A percentile compares a stretch with the other conserved stretches of the same genome.
These are phyloP conservation scores for Pisolithus microcarpus DNA, from an alignment of 768 basidiomycete species.

Conservation along the genomic window DNA sequence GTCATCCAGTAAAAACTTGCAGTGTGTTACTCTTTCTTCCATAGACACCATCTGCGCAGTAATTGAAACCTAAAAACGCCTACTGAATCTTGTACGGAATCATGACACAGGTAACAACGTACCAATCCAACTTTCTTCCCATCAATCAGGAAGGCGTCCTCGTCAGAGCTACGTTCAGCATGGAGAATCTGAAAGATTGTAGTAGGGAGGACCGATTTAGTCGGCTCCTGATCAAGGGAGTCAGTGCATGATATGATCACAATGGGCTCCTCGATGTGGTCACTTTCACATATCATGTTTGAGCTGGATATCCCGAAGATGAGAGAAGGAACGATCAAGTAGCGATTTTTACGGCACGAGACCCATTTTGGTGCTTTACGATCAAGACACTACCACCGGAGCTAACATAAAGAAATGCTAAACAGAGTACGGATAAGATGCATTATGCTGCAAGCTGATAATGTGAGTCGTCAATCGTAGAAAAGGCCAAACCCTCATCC, in stretches of 20 bases:
- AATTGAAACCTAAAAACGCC: conserved; percentile 34
- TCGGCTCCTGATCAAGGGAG: not conserved
- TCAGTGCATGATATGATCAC: conserved; percentile 2
- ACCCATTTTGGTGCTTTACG: no score
- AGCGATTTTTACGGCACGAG: no score
- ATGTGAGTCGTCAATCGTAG: conserved; percentile 78
- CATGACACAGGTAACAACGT: conserved; percentile 5
- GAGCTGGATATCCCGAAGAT: not conserved
- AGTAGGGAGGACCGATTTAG: conserved; percentile 34
- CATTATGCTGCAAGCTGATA: conserved; percentile 46
- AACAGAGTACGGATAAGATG: no score
- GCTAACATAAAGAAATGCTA: no score
- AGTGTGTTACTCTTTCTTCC: conserved; percentile 3
- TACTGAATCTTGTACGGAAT: no score
- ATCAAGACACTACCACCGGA: no score
- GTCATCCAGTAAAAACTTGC: conserved; percentile 28
- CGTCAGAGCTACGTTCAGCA: conserved; percentile 35
- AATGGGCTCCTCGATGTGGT: conserved; percentile 2
- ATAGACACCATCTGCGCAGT: conserved; percentile 37
- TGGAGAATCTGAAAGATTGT: conserved; percentile 47
- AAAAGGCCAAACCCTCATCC: conserved; percentile 74
- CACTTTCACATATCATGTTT: not conserved
- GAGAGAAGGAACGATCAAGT: not conserved
- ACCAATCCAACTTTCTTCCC: conserved; percentile 33
- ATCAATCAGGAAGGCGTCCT: conserved; percentile 41